These are phyloP conservation scores for Syzygium oleosum DNA, from an alignment of 345 rosid species.

Conservation along the genomic window DNA sequence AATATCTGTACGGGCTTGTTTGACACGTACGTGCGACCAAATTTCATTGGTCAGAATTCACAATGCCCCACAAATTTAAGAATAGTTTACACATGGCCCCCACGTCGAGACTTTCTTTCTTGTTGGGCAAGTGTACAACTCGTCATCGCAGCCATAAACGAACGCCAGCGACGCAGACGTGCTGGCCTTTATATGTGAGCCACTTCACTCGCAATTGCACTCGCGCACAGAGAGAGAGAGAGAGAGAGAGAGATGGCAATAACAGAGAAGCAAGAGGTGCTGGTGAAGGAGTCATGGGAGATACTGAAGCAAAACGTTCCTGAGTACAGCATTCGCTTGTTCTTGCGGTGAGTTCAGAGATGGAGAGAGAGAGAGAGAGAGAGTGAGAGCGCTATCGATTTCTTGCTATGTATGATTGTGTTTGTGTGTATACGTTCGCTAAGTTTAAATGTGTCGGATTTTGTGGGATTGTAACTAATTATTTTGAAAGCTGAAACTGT, in stretches of 20 bases:
- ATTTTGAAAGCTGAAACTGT: too few species aligned
- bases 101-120: too few species aligned
- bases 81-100: not conserved
- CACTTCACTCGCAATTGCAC: not conserved
- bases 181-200: not conserved
- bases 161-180: too few species aligned
- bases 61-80: not conserved
- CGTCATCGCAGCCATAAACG: too few species aligned
- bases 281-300: slow-evolving; percentile 68
- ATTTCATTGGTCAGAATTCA: not conserved
- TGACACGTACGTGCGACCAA: not conserved
- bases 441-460: not conserved
- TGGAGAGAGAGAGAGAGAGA: not conserved
- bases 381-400: not conserved
- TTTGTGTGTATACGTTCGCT: too few species aligned
- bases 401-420: not conserved
- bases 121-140: too few species aligned
- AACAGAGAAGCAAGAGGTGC: slow-evolving; percentile 49
- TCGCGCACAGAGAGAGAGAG: not conserved
- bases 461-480: too few species aligned
- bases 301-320: slow-evolving; percentile 42
- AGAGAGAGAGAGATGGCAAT: slow-evolving; percentile 21
- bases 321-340: slow-evolving; percentile 40
- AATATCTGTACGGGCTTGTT: not conserved
- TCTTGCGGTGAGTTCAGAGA: not conserved